Evolutionary conservation across 768 basidiomycete species (phyloP).

Genomic region (Tulasnella sp.): DNA sequence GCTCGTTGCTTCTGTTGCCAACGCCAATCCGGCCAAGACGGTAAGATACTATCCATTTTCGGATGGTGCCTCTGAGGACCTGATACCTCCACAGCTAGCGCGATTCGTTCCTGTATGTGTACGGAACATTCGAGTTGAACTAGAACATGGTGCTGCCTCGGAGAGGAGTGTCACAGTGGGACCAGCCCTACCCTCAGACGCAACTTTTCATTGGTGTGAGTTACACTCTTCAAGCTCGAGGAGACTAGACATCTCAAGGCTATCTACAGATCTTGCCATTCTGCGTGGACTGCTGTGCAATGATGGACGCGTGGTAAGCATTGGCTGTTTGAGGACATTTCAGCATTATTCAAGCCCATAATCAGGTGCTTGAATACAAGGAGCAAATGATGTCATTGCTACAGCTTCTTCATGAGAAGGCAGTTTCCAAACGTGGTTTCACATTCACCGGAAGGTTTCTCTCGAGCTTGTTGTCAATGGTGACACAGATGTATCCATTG

Average conservation of each 20-base stretch:
- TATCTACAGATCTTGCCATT: slow-evolving; percentile 62
- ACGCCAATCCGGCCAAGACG: slow-evolving; percentile 63
- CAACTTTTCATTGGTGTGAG: slow-evolving; percentile 89
- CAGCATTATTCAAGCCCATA: too few species aligned
- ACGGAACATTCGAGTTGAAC: slow-evolving; percentile 67
- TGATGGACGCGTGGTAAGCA: slow-evolving; percentile 49
- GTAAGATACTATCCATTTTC: slow-evolving; percentile 40
- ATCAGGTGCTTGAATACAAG: slow-evolving; percentile 49
- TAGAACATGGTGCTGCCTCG: slow-evolving; percentile 84
- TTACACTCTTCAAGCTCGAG: slow-evolving; percentile 18
- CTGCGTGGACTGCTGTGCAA: slow-evolving; percentile 73
- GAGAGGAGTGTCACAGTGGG: slow-evolving; percentile 67
- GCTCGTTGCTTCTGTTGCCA: slow-evolving; percentile 73
- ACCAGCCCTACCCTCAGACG: slow-evolving; percentile 67
- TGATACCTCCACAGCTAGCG: slow-evolving; percentile 43
- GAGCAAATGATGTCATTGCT: slow-evolving; percentile 53
- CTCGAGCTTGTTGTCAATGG: slow-evolving; percentile 59
- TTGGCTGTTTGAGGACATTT: not conserved
- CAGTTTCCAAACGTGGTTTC: slow-evolving; percentile 83
- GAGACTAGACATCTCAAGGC: slow-evolving; percentile 33
- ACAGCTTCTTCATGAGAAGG: slow-evolving; percentile 57
- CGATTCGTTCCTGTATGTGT: slow-evolving; percentile 74
- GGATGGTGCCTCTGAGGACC: too few species aligned
- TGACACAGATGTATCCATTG: slow-evolving; percentile 64
- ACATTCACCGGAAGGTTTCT: slow-evolving; percentile 68